Base-by-base conservation (phyloP, 1,284 basidiomycete genomes). In the Hypsizygus ulmarius region DNA sequence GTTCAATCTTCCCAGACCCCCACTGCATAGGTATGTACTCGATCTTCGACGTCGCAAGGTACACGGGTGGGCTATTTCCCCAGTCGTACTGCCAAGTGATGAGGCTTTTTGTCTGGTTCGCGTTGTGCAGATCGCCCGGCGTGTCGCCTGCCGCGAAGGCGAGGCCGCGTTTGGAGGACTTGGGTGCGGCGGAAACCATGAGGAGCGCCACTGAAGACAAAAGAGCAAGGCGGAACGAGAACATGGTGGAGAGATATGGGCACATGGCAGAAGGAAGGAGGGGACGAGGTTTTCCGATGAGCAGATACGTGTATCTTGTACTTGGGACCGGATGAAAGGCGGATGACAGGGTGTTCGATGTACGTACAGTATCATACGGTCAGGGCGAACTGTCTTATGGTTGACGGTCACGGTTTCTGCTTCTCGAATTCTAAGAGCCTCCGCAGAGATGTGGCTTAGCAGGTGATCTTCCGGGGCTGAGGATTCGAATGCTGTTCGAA, bases 21-120 rank as follows among this genome's bases (percentile, higher is more conserved):
- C 74, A 77, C 58, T 77, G 75, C 75, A 77, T 77, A 0, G 75
- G 75, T 18, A 77, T 61, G 49, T 73, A 77, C 15, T 70, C 63
- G 43, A 77, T 63, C 27, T 67, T 67, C 1, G 72, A 72, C 18
- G 66, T 59, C 1, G 64, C 68, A 25, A 77, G 57, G 50, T 72
- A 70, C n/a, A 55, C 59, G 14, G 73, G 67, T 5, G 70, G 68
- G 25, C 64, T 57, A 37, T 65, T 68, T 4, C 65, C 66, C 74
- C 75, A 77, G 55, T 76, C 70, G 53, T 77, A 77, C 42, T 70
- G 64, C 75, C 75, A 77, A 18, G 64, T 69, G 19, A 72, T 66
- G 6, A 68, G 60, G 49, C 72, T 72, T 16, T 67, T 62, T 6
- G 70, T 68, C 47, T 73, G 68, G 49, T 76, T 76, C 35, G 71